Base-by-base conservation (phyloP, 495 filamentous ascomycete species). In the Penicillium fimorum region DNA sequence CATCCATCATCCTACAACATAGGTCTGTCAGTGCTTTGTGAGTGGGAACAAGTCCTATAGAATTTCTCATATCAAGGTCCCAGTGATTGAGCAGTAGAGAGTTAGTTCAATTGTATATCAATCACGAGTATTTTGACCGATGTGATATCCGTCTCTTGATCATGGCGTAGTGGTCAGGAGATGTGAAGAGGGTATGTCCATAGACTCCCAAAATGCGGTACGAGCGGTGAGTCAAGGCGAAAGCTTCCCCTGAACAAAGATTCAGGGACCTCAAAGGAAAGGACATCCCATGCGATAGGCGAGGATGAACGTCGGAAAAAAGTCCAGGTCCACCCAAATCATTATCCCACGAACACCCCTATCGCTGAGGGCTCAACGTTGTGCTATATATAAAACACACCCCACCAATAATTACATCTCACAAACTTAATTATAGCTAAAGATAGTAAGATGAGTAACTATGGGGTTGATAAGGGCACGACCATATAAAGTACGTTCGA, bases 361-460 rank as follows among this genome's bases (percentile, higher is more conserved):
- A 54, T 54, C 32, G 18, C 25, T 24, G 15, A 40, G 12, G 35
- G n/a, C 33, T 9, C 12, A 30, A 41, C 45, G 35, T 25, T 56
- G 18, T 33, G 22, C 49, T 45, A 17, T 22, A 22, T 22, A 54
- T 47, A 33, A 47, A 44, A 54, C 20, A 45, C 43, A 17, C 30
- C 3, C 52, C 52, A 54, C 52, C 52, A 52, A 54, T 59, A 53
- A 59, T 59, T 42, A 40, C 49, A 53, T 49, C n/a, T 22, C 43
- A 46, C 33, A 52, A 51, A 40, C 20, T 10, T 52, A 38, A 38
- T 18, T 12, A 12, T 29, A 24, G 27, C 57, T 59, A 59, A 60
- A 52, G 53, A 60, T 52, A 60, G 58, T 44, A 48, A 48, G 46
- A 47, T 12, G 13, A 51, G n/a, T 55, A n/a, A n/a, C n/a, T n/a